phyloP scores from a whole-genome alignment of 2,329 filamentous ascomycete genomes.

The Hypomyces rosellus region DNA sequence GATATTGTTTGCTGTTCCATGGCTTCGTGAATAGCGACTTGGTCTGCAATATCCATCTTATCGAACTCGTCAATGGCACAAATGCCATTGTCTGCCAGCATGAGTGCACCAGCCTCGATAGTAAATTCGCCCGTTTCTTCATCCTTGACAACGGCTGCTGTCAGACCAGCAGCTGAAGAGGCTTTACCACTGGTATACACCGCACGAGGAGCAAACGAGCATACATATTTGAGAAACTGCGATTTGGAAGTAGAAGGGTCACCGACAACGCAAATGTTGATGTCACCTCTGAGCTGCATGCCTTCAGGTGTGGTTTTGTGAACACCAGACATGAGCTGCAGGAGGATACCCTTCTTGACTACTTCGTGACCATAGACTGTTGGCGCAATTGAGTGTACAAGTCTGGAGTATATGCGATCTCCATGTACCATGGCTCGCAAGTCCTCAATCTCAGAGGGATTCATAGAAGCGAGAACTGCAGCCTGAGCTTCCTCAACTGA shows the following conservation, averaged over 20 bases:
- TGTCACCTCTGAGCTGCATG: slow-evolving; percentile 92
- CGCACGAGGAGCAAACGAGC: slow-evolving; percentile 89
- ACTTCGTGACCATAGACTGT: slow-evolving; percentile 97
- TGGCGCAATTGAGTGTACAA: slow-evolving; percentile 90
- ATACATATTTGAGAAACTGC: slow-evolving; percentile 97
- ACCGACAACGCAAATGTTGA: slow-evolving; percentile 98
- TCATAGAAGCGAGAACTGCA: slow-evolving; percentile 80
- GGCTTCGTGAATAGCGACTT: slow-evolving; percentile 98
- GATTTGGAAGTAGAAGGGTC: slow-evolving; percentile 97
- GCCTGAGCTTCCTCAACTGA: slow-evolving; percentile 82
- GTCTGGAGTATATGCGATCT: slow-evolving; percentile 86
- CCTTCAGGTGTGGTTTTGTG: slow-evolving; percentile 87
- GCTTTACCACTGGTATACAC: slow-evolving; percentile 98
- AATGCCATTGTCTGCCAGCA: slow-evolving; percentile 95
- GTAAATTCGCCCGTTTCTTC: slow-evolving; percentile 98
- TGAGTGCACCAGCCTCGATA: slow-evolving; percentile 94
- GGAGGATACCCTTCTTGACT: slow-evolving; percentile 91
- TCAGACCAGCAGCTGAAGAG: slow-evolving; percentile 93
- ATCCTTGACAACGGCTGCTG: slow-evolving; percentile 93
- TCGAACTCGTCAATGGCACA: slow-evolving; percentile 99
- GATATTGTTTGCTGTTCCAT: slow-evolving; percentile 99
- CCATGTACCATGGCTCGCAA: slow-evolving; percentile 89
- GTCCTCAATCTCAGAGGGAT: slow-evolving; percentile 81
- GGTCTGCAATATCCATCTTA: slow-evolving; percentile 97
- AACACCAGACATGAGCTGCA: slow-evolving; percentile 95